Base-by-base conservation (phyloP, 176 grass and related monocot genomes). In the Miscanthus lutarioriparius region DNA sequence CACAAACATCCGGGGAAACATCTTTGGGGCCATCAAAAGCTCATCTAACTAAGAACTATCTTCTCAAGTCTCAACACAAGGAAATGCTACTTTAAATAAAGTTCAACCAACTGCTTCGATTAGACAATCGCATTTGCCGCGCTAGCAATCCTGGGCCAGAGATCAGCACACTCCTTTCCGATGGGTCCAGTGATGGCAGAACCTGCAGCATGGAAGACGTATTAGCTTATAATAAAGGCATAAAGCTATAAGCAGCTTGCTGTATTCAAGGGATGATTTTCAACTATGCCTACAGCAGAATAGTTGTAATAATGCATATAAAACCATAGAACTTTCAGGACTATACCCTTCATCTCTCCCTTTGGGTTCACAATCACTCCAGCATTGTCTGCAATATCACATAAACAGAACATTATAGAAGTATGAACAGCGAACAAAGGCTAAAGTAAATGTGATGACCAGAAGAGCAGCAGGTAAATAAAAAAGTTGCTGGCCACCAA, bases 131-230 rank as follows among this genome's bases (percentile, higher is more conserved):
- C 94, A 61, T 96, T 96, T 33, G 94, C 94, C 6, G 94, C 94
- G 59, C 94, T 93, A 28, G 94, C 94, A 25, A 96, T 96, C 85
- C 94, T 96, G 39, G 94, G 94, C 94, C 94, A 96, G 28, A 96
- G 87, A 89, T 93, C 94, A 43, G 94, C 94, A 0, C 94, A 96
- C 63, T 96, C 94, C 89, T 96, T 96, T 56, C 94, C 91, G n/a
- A 96, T 96, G 7, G 94, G 94, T 81, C 94, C 94, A 6, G 94
- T 96, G 89, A 96, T 97, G 44, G 94, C 94, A 86, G 94, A 97
- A 37, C 94, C 94, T 97, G 81, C 81, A 68, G 0, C 4, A 74
- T 67, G 3, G 4, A 26, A 74, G 15, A 47, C 13, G 45, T 48
- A 5, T 47, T 15, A 48, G 45, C 45, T 16, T 48, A 48, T 48